phyloP scores from a whole-genome alignment of 2,329 filamentous ascomycete species.

The Fusarium euwallaceae region DNA sequence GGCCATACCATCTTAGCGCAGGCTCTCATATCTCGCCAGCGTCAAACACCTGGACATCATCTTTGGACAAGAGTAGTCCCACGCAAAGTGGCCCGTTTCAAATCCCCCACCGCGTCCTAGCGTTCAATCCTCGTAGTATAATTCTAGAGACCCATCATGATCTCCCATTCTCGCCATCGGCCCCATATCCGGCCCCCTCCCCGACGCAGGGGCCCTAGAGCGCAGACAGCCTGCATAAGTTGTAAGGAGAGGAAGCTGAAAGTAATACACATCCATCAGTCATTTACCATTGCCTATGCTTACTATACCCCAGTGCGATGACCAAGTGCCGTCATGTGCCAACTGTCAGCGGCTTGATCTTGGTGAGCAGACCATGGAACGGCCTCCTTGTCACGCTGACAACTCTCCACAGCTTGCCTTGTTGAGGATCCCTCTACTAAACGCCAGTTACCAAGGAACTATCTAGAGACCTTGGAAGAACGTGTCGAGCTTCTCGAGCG shows the following conservation, averaged over 20 bases:
- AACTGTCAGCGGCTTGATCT: slow-evolving; percentile 11
- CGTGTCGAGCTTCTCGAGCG: slow-evolving; percentile 44
- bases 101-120: neutral
- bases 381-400: neutral
- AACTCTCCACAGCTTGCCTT: slow-evolving; percentile 30
- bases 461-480: slow-evolving; percentile 47
- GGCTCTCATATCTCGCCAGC: neutral
- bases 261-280: neutral
- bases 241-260: slow-evolving; percentile 25
- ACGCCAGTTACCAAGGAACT: slow-evolving; percentile 47
- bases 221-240: slow-evolving; percentile 10
- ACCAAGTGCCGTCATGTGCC: slow-evolving; percentile 8
- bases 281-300: neutral
- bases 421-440: slow-evolving; percentile 47
- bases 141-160: neutral
- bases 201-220: neutral
- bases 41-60: neutral
- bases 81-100: neutral
- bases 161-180: neutral
- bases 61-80: neutral
- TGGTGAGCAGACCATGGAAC: neutral
- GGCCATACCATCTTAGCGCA: neutral
- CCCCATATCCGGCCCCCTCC: neutral
- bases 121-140: neutral
- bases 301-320: slow-evolving; percentile 11